These are phyloP conservation scores for Saprolegnia parasitica DNA, from an alignment of 352 stramenopile species.

Conservation along the genomic window DNA sequence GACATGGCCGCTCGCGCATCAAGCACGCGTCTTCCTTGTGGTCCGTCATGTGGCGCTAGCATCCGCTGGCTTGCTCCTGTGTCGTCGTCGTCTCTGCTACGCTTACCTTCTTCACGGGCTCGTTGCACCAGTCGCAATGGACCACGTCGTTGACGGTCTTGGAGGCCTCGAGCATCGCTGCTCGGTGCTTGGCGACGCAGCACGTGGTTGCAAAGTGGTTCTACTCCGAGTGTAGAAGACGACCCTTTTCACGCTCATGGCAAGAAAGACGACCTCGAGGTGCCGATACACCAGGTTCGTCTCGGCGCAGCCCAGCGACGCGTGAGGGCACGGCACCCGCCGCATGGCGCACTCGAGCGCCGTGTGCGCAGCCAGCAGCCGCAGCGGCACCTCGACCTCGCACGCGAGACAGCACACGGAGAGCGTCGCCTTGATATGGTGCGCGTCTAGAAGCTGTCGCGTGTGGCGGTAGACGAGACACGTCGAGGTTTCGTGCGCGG, in stretches of 20 bases:
- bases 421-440: conserved; percentile 37
- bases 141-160: conserved; percentile 48
- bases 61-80: too few relatives aligned
- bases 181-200: conserved; percentile 41
- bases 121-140: conserved; percentile 61
- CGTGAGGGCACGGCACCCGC: conserved; percentile 42
- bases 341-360: conserved; percentile 47
- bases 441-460: conserved; percentile 40
- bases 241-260: background rate
- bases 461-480: conserved; percentile 38
- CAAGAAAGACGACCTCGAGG: conserved; percentile 24
- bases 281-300: conserved; percentile 38
- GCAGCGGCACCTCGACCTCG: conserved; percentile 35
- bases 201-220: conserved; percentile 29
- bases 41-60: conserved; percentile 51
- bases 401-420: conserved; percentile 42
- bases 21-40: conserved; percentile 76
- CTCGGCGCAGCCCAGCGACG: conserved; percentile 45
- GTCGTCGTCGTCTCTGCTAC: background rate
- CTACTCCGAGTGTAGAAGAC: background rate
- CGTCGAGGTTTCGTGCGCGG: conserved; percentile 40
- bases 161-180: conserved; percentile 40
- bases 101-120: conserved; percentile 47
- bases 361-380: conserved; percentile 43
- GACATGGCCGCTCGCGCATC: conserved; percentile 61